Evolutionary conservation across 495 filamentous ascomycete genomes (phyloP).

Genomic region (Aspergillus nanangensis): DNA sequence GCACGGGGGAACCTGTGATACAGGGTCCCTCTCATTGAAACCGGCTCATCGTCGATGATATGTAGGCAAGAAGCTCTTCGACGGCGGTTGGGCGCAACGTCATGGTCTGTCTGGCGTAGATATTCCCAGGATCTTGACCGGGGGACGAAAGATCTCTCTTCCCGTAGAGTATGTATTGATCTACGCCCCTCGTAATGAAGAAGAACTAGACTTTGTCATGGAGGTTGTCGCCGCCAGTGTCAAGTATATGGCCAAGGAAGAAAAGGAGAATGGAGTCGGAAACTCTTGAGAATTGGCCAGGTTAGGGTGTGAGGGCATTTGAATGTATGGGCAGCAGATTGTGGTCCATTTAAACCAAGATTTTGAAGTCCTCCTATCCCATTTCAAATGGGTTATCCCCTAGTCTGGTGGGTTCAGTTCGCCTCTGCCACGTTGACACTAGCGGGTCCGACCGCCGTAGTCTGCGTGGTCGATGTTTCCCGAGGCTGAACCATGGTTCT

Average conservation of each 20-base stretch:
- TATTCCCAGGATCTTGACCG: constrained; percentile 41
- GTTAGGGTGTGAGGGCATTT: too few species aligned
- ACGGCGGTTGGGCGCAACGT: constrained; percentile 85
- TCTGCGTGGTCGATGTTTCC: constrained; percentile 23
- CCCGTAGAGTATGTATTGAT: constrained; percentile 73
- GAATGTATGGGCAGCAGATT: too few species aligned
- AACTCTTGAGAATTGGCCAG: too few species aligned
- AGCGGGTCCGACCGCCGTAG: constrained; percentile 24
- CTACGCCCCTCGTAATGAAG: constrained; percentile 71
- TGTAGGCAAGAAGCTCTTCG: constrained; percentile 62
- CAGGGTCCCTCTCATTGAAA: too few species aligned
- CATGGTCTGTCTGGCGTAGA: constrained; percentile 68
- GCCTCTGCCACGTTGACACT: constrained; percentile 9
- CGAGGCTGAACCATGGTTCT: constrained; percentile 40
- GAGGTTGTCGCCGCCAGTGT: constrained; percentile 64
- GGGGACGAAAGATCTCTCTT: constrained; percentile 16
- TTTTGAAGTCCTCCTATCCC: too few species aligned
- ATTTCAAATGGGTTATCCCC: too few species aligned
- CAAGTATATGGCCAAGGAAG: constrained; percentile 29
- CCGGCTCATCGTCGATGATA: neutral
- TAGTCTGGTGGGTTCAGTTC: neutral
- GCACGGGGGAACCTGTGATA: too few species aligned
- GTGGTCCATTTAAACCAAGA: too few species aligned
- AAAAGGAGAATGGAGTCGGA: constrained; percentile 19
- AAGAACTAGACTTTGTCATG: constrained; percentile 64